Percentiles rank a stretch among this genome's conserved stretches.
Conservation (phyloP, 129 eudicot species). For the Rutidosis leptorrhynchoides region DNA sequence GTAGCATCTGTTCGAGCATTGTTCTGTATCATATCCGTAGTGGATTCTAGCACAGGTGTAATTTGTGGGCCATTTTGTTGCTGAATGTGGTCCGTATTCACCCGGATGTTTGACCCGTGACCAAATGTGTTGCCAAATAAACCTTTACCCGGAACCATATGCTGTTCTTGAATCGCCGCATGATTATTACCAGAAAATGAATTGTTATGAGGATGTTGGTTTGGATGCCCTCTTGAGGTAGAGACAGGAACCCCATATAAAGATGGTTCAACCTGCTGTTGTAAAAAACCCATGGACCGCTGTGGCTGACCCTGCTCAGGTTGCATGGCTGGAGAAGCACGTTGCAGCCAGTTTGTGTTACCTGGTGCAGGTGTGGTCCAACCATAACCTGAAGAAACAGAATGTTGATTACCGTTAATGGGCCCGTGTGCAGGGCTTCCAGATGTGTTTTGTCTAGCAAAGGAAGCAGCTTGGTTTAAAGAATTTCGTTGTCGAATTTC, state of each 20-base stretch:
- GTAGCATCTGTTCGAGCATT: constrained; percentile 37
- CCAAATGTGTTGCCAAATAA: constrained; percentile 44
- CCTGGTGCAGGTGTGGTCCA: constrained; percentile 52
- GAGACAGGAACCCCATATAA: constrained; percentile 81
- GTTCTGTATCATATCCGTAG: constrained; percentile 35
- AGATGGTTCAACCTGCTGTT: constrained; percentile 72
- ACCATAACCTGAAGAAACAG: constrained; percentile 40
- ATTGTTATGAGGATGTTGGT: constrained; percentile 46
- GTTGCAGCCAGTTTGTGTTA: constrained; percentile 63
- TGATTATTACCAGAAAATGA: constrained; percentile 49
- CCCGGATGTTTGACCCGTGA: constrained; percentile 42
- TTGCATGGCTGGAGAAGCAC: constrained; percentile 51
- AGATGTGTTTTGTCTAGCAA: constrained; percentile 45
- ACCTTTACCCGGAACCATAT: constrained; percentile 40
- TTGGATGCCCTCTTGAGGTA: constrained; percentile 40
- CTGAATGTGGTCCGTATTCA: constrained; percentile 40
- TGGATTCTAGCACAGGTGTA: constrained; percentile 34
- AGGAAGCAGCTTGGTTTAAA: constrained; percentile 43
- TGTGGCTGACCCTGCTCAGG: constrained; percentile 61
- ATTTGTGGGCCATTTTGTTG: constrained; percentile 40
- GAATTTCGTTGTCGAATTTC: constrained; percentile 56
- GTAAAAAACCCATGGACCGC: constrained; percentile 45
- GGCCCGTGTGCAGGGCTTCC: constrained; percentile 44
- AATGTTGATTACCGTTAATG: constrained; percentile 46
- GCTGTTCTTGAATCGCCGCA: constrained; percentile 48